Percentiles rank a stretch among this genome's conserved stretches.
These are phyloP conservation scores for Xylaria sp. DNA, from an alignment of 2,329 filamentous ascomycete species.

Conservation along the genomic window DNA sequence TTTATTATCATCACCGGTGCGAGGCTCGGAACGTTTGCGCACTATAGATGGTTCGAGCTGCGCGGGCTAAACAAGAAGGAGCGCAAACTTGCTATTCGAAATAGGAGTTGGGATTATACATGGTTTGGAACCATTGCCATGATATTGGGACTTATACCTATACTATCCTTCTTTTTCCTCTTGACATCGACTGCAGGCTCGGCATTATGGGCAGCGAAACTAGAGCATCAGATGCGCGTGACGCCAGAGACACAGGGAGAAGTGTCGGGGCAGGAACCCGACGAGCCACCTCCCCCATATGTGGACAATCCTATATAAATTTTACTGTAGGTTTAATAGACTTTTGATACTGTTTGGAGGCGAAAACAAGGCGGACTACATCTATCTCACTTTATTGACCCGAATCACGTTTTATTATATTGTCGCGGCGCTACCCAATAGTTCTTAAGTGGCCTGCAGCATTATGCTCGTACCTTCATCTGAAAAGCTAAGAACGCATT, in stretches of 20 bases:
- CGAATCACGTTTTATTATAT: background rate
- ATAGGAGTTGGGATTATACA: conserved; percentile 81
- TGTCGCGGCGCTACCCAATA: background rate
- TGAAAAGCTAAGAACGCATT: background rate
- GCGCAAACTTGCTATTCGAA: conserved; percentile 73
- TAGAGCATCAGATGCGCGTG: conserved; percentile 69
- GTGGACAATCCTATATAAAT: conserved; percentile 51
- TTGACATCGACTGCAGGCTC: conserved; percentile 86
- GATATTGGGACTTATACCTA: conserved; percentile 85
- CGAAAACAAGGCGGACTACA: conserved; percentile 5
- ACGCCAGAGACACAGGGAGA: conserved; percentile 30
- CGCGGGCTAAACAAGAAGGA: conserved; percentile 78
- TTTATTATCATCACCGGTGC: conserved; percentile 92
- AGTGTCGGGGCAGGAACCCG: conserved; percentile 41
- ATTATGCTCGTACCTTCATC: background rate
- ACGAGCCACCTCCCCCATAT: conserved; percentile 52
- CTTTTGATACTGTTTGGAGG: background rate
- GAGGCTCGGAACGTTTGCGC: conserved; percentile 85
- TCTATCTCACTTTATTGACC: background rate
- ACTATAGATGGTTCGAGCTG: conserved; percentile 90
- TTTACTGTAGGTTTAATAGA: background rate
- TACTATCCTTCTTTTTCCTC: conserved; percentile 93
- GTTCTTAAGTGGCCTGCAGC: background rate
- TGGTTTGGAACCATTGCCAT: conserved; percentile 93
- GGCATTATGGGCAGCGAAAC: conserved; percentile 83